Conservation (phyloP, 257 asterid species). For the Parsonsia alboflavescens region DNA sequence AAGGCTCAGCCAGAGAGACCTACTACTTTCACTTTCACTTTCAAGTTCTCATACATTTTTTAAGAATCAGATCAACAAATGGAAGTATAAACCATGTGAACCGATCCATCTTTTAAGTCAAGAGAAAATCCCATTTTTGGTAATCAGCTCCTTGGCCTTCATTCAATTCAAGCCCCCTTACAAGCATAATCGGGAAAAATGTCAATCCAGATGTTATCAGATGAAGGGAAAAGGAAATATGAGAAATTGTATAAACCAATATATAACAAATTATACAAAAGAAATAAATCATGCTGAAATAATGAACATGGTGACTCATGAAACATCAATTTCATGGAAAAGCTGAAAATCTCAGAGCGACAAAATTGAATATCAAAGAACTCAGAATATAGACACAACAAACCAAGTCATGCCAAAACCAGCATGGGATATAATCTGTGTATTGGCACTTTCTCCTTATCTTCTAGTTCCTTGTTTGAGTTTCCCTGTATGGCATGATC, state of each 20-base stretch:
- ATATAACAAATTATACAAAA: constrained; percentile 10
- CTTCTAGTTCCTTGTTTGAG: constrained; percentile 17
- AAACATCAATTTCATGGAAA: constrained; percentile 25
- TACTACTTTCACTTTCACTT: neutral
- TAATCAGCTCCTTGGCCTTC: constrained; percentile 3
- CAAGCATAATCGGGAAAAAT: constrained; percentile 5
- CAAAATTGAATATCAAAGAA: constrained; percentile 31
- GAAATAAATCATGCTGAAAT: constrained; percentile 15
- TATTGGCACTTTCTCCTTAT: constrained; percentile 14
- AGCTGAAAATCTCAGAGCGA: constrained; percentile 17
- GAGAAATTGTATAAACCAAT: constrained; percentile 6
- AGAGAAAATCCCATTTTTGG: neutral
- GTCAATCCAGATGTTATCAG: constrained; percentile 11
- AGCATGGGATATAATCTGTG: constrained; percentile 14
- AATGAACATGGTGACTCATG: constrained; percentile 5
- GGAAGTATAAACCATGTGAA: neutral
- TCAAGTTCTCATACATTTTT: neutral
- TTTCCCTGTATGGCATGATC: constrained; percentile 1
- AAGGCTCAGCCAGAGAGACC: neutral
- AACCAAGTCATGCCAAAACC: constrained; percentile 28
- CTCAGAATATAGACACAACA: constrained; percentile 25
- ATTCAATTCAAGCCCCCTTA: neutral
- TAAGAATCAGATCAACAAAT: neutral
- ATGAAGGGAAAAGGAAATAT: neutral
- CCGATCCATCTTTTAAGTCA: neutral